Evolutionary conservation across 805 yeast species (phyloP), one percentile per base, ranked within the genome.

Genomic region (Hanseniaspora guilliermondii): DNA sequence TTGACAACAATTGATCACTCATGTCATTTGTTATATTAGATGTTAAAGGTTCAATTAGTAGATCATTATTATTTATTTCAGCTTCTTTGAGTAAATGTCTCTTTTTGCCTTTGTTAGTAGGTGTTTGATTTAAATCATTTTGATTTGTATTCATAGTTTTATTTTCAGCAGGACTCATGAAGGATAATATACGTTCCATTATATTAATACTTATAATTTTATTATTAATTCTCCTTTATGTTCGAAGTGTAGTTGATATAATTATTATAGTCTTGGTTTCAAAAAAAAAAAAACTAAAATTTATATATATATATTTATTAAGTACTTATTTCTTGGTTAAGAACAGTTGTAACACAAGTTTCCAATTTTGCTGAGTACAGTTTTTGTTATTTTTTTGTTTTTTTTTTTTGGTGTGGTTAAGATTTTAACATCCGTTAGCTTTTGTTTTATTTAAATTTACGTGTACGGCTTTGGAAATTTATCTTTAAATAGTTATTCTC

Each of bases 51-150:
- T 44, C 30, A 2, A 30, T 17, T n/a, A 12, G 12, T 19, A 27
- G 17, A 14, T 21, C 36, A 8, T 16, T 9, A 9, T 24, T 41
- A 30, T 27, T 25, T 16, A 16, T n/a, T 41, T 27, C 35, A 4
- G 46, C 12, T 7, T 27, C 27, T 6, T 30, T n/a, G 19, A 44
- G 24, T 27, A 44, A 11, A 9, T 44, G 47, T 27, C 47, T 17
- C 9, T 35, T 52, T 12, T 50, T 50, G 14, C 16, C 35, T 17
- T 24, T 45, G 16, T 44, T 44, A 9, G 55, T 52, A 9, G 55
- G 55, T 11, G 55, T 52, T 35, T 25, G 44, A 16, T 27, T 37
- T 4, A 44, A 2, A 16, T 52, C 55, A 27, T 37, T 49, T 3
- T 39, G 44, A 16, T 6, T 25, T n/a, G 21, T 16, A 32, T n/a